These are phyloP conservation scores for Neurospora intermedia DNA, from an alignment of 495 filamentous ascomycete species.

Conservation along the genomic window DNA sequence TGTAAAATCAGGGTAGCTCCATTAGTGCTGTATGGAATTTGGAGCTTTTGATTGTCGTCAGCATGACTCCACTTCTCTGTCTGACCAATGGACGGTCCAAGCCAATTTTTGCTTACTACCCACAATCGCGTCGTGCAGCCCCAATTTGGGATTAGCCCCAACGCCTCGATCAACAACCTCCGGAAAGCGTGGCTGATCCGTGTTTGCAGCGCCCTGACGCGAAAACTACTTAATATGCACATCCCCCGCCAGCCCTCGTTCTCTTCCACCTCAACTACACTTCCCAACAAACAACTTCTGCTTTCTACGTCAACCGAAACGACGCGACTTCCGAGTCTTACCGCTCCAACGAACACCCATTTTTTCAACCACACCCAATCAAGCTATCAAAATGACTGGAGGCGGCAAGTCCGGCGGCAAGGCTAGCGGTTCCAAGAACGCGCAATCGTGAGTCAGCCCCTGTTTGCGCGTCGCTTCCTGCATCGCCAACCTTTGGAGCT, in stretches of 20 bases:
- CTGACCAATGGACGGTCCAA: neutral
- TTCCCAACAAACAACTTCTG: constrained; percentile 24
- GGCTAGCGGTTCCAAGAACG: constrained; percentile 92
- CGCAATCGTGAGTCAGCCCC: constrained; percentile 71
- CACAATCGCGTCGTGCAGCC: constrained; percentile 2
- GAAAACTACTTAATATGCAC: constrained; percentile 42
- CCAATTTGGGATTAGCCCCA: constrained; percentile 33
- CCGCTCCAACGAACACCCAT: constrained; percentile 13
- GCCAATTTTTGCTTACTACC: neutral
- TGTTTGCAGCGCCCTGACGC: constrained; percentile 37
- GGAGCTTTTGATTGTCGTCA: neutral
- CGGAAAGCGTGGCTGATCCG: constrained; percentile 26
- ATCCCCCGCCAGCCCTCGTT: constrained; percentile 33
- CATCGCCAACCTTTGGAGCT: constrained; percentile 3
- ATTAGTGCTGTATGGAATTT: constrained; percentile 1
- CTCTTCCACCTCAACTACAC: constrained; percentile 27
- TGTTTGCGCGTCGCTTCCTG: constrained; percentile 6
- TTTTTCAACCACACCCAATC: constrained; percentile 21
- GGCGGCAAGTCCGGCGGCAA: constrained; percentile 98
- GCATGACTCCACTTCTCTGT: neutral
- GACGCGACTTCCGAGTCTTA: constrained; percentile 9
- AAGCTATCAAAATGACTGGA: constrained; percentile 84
- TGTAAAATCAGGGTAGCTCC: constrained; percentile 15
- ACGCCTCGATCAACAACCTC: constrained; percentile 22
- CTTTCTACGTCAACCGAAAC: constrained; percentile 13